A percentile compares a stretch with the other conserved stretches of the same genome.
These are phyloP conservation scores for Rhypophila decipiens DNA, from an alignment of 495 filamentous ascomycete genomes.

Conservation along the genomic window DNA sequence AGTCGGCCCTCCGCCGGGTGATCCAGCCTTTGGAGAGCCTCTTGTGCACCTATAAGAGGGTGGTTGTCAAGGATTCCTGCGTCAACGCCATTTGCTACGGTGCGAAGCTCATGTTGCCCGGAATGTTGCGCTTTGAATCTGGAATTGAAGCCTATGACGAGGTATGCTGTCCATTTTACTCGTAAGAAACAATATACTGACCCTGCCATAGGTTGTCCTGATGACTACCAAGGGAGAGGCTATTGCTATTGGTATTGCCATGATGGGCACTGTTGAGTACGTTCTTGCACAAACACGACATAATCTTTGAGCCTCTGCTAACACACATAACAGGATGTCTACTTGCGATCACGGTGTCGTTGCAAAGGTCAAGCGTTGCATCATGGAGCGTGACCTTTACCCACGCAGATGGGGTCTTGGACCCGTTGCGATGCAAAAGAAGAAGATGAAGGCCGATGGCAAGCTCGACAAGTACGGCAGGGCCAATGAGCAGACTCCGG, in stretches of 20 bases:
- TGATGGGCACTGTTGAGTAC: constrained; percentile 54
- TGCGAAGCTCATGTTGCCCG: constrained; percentile 96
- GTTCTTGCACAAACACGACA: neutral
- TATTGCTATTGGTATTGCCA: constrained; percentile 88
- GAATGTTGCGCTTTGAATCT: constrained; percentile 81
- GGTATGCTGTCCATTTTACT: too few species aligned
- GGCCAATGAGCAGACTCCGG: constrained; percentile 82
- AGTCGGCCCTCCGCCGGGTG: constrained; percentile 78
- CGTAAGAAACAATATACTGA: too few species aligned
- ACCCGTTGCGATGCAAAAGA: constrained; percentile 87
- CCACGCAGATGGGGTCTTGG: constrained; percentile 92
- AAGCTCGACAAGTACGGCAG: constrained; percentile 97
- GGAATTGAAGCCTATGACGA: constrained; percentile 54
- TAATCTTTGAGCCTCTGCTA: neutral
- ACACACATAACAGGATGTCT: constrained; percentile 46
- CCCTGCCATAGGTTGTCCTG: constrained; percentile 82
- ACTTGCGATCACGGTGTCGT: constrained; percentile 94
- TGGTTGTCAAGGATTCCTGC: constrained; percentile 94
- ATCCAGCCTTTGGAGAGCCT: constrained; percentile 88
- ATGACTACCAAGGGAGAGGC: constrained; percentile 99
- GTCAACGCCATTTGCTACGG: constrained; percentile 97
- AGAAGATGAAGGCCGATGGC: constrained; percentile 97
- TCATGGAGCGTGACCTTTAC: constrained; percentile 98
- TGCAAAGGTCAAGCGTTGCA: constrained; percentile 92
- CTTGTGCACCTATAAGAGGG: constrained; percentile 84